Evolutionary conservation across 2,329 filamentous ascomycete species (phyloP), one percentile per base, ranked within the genome.

Genomic region (Kalmusia sp.): DNA sequence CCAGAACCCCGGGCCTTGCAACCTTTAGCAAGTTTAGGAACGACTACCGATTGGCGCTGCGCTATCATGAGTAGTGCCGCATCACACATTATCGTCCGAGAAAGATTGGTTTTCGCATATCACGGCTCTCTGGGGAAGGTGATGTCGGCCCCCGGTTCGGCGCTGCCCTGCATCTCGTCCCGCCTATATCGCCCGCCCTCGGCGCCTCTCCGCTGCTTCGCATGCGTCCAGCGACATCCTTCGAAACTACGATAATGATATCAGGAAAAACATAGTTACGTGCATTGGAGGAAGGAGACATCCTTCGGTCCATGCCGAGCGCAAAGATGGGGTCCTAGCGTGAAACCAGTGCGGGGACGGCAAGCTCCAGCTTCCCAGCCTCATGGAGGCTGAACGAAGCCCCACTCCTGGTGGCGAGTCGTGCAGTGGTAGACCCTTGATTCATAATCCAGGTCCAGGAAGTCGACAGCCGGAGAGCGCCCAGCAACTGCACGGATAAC

Each of bases 341-440:
- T 17, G 11, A 30, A 19, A 43, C n/a, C 14, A 30, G 17, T 28
- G 39, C 39, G 39, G 39, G 39, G 39, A 34, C 24, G 6, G n/a
- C n/a, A n/a, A n/a, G n/a, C n/a, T n/a, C n/a, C n/a, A n/a, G n/a
- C n/a, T n/a, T 17, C 17, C 40, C 25, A 33, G 9, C 17, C 41
- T 41, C 14, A 24, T 8, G 21, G 40, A 11, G 27, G 27, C 15
- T 17, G 17, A 44, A 33, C 6, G 12, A 17, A 8, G 28, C 27
- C 40, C 41, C 41, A 44, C 41, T 44, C 34, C 15, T 21, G 25
- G 39, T 31, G 39, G 28, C 28, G 28, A 33, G 41, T 33, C 17
- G 33, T n/a, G n/a, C n/a, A n/a, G n/a, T n/a, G n/a, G n/a, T 33
- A 17, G 15, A 22, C 27, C n/a, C 40, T 15, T 30, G 11, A 17